Percentiles rank a stretch among this genome's conserved stretches.
These are phyloP conservation scores for Rhizophora apiculata DNA, from an alignment of 345 rosid species.

Conservation along the genomic window DNA sequence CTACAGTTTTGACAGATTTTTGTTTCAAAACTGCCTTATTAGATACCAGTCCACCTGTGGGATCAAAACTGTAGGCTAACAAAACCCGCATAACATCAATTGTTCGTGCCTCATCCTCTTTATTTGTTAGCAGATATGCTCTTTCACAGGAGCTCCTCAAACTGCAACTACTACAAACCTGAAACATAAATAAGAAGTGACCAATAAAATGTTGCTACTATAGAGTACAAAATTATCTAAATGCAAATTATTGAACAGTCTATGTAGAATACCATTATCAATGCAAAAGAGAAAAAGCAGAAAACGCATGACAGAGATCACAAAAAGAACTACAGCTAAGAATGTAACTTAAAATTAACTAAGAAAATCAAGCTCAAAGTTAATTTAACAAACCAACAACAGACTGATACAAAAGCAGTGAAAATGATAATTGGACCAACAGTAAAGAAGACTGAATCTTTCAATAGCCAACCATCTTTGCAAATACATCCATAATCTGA, in stretches of 20 bases:
- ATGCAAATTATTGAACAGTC: not conserved
- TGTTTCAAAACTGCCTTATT: slow-evolving; percentile 65
- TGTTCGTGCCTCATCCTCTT: slow-evolving; percentile 93
- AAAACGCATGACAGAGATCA: not conserved
- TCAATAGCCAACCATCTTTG: not conserved
- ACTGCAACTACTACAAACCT: slow-evolving; percentile 96
- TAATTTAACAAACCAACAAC: no score
- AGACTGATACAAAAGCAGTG: not conserved
- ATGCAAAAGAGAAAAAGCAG: not conserved
- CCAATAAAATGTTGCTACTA: slow-evolving; percentile 19
- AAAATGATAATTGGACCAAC: not conserved
- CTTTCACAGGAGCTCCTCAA: slow-evolving; percentile 83
- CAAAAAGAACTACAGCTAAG: not conserved
- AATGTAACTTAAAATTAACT: no score
- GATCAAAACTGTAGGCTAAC: slow-evolving; percentile 72
- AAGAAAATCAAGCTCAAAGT: no score
- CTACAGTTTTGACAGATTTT: slow-evolving; percentile 73
- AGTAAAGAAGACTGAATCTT: not conserved
- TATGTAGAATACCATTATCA: no score
- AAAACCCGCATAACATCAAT: slow-evolving; percentile 82
- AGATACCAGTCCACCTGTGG: slow-evolving; percentile 44
- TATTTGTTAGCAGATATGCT: slow-evolving; percentile 78
- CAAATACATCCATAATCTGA: not conserved
- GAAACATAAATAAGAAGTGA: slow-evolving; percentile 29
- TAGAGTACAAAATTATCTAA: slow-evolving; percentile 4